A percentile compares a stretch with the other conserved stretches of the same genome.
phyloP scores from a whole-genome alignment of 345 rosid species.

The Aquilaria sinensis region DNA sequence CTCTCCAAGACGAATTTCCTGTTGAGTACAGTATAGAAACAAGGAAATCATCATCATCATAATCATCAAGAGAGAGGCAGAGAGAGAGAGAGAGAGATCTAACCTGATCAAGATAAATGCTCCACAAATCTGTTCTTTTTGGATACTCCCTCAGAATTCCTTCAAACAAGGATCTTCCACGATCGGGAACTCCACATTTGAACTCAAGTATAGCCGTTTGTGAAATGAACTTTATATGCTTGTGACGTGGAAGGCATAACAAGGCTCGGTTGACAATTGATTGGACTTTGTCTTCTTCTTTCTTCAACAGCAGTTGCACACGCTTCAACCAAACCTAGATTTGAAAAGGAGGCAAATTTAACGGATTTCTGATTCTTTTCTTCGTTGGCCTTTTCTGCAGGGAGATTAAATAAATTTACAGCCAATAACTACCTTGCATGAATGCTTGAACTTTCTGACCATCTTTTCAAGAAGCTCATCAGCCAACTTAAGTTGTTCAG shows the following conservation, averaged over 20 bases:
- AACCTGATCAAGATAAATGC: slow-evolving; percentile 94
- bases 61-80: too few relatives aligned
- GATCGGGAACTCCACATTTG: slow-evolving; percentile 82
- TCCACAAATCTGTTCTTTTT: slow-evolving; percentile 93
- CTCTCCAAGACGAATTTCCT: slow-evolving; percentile 87
- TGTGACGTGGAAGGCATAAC: slow-evolving; percentile 71
- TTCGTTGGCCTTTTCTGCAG: background rate
- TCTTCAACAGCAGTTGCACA: slow-evolving; percentile 48
- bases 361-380: background rate
- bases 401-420: slow-evolving; percentile 1
- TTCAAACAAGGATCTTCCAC: slow-evolving; percentile 88
- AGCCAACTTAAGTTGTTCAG: slow-evolving; percentile 66
- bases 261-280: slow-evolving; percentile 62
- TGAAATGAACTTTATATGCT: slow-evolving; percentile 81
- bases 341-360: slow-evolving; percentile 4
- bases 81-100: slow-evolving; percentile 6
- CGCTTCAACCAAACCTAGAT: slow-evolving; percentile 75
- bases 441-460: slow-evolving; percentile 82
- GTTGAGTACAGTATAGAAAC: slow-evolving; percentile 9
- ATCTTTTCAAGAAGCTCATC: slow-evolving; percentile 71
- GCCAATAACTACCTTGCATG: slow-evolving; percentile 65
- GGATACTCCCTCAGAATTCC: slow-evolving; percentile 83
- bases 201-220: slow-evolving; percentile 86
- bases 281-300: slow-evolving; percentile 58
- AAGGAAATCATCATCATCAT: too few relatives aligned